Base-by-base conservation (phyloP, 2,329 filamentous ascomycete genomes). In the Ceratocystis smalleyi region DNA sequence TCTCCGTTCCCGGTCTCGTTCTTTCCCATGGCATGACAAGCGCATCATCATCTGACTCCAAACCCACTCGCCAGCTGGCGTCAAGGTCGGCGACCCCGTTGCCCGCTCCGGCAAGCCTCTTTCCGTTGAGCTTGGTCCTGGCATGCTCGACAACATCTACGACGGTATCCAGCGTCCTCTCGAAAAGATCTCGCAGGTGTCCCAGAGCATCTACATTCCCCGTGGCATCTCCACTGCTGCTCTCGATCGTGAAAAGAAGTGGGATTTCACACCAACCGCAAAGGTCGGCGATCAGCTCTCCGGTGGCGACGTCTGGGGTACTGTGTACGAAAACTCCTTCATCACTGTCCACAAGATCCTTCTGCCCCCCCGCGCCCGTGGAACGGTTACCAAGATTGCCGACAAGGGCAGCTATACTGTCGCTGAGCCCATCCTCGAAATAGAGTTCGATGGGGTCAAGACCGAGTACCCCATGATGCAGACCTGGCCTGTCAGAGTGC, bases 141-240 rank as follows among this genome's bases (percentile, higher is more conserved):
- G 94, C 74, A 80, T 99, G 75, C 90, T 99, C 83, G 92, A 97
- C 78, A 96, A 94, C 70, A 99, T 99, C 76, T 99, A 97, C 81
- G 94, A 99, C 75, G 94, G 94, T 79, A 99, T 99, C 72, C 94
- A 99, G 77, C 87, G 94, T 73, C 94, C 94, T 61, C 85, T 99
- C 71, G 87, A 87, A 77, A 85, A 83, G 69, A 99, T 99, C 72
- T 80, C 89, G 70, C 79, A 86, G 49, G 77, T 82, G 60, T 85
- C 91, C 62, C 79, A 90, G 72, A 91, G 89, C 76, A 99, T 99
- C 76, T 99, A 99, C 77, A 99, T 99, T 69, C 94, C 94, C 71
- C 89, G 94, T 70, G 94, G 94, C 75, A 92, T 99, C 73, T 78
- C 88, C 65, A 83, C 91, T 43, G 90, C 92, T 62, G 87, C 91